phyloP scores from a whole-genome alignment of 2,329 filamentous ascomycete genomes.

The Monosporascus sp. region DNA sequence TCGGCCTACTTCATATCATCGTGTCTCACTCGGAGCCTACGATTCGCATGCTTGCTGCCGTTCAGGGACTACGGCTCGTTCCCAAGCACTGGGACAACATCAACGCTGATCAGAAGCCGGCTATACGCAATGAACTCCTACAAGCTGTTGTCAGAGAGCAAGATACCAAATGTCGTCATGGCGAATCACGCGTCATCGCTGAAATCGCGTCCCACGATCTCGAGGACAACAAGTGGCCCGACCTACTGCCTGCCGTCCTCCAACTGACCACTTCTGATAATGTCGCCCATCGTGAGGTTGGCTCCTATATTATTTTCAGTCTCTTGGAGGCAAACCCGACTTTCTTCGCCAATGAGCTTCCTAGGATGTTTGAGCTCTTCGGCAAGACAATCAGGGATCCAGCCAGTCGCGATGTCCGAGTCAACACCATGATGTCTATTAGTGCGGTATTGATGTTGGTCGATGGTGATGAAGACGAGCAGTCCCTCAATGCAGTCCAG shows the following conservation, averaged over 20 bases:
- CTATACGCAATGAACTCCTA: slow-evolving; percentile 77
- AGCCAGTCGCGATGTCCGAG: slow-evolving; percentile 84
- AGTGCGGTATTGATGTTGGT: slow-evolving; percentile 83
- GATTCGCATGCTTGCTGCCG: slow-evolving; percentile 83
- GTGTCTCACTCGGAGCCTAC: slow-evolving; percentile 68
- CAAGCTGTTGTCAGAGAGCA: slow-evolving; percentile 79
- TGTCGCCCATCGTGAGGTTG: slow-evolving; percentile 79
- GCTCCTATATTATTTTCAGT: slow-evolving; percentile 88
- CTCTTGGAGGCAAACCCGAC: slow-evolving; percentile 84
- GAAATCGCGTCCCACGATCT: slow-evolving; percentile 83
- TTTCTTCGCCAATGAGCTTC: slow-evolving; percentile 74
- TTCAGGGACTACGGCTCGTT: slow-evolving; percentile 80
- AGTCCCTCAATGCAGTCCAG: slow-evolving; percentile 70
- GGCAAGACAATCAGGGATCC: slow-evolving; percentile 82
- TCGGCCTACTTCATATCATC: slow-evolving; percentile 82
- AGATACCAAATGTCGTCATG: slow-evolving; percentile 72
- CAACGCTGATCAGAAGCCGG: slow-evolving; percentile 67
- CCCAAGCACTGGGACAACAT: slow-evolving; percentile 80
- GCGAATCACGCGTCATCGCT: slow-evolving; percentile 81
- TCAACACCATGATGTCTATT: slow-evolving; percentile 90
- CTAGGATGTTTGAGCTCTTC: slow-evolving; percentile 78
- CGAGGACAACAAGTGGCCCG: slow-evolving; percentile 77
- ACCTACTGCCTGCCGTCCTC: slow-evolving; percentile 73
- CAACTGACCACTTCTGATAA: slow-evolving; percentile 72
- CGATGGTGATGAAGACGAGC: slow-evolving; percentile 77